Conservation (phyloP, 1,139 yeast species). For the Hansenula anomala region DNA sequence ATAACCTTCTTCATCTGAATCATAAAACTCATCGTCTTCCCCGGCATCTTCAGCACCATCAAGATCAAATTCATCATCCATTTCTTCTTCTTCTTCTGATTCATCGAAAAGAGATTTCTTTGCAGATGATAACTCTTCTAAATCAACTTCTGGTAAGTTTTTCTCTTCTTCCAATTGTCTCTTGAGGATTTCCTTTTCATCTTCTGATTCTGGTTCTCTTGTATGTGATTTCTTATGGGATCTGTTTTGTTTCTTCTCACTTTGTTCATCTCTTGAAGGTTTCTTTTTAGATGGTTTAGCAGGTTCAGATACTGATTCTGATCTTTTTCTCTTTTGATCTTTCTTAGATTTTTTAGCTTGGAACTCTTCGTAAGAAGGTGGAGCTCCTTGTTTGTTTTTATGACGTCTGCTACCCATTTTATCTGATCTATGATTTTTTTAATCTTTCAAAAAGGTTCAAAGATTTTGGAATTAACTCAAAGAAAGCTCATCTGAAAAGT, state of each 20-base stretch:
- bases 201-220: conserved; percentile 23
- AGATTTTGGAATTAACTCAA: no score
- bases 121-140: conserved; percentile 57
- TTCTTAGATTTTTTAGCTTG: conserved; percentile 52
- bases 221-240: conserved; percentile 21
- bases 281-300: conserved; percentile 19
- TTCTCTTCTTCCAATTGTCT: conserved; percentile 37
- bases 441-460: no score
- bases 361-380: conserved; percentile 83
- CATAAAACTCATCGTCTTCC: conserved; percentile 40
- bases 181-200: conserved; percentile 24
- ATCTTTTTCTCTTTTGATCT: conserved; percentile 28
- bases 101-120: conserved; percentile 79
- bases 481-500: background rate
- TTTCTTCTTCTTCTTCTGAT: conserved; percentile 52
- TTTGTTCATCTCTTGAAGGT: conserved; percentile 24
- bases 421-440: no score
- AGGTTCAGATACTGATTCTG: conserved; percentile 24
- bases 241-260: conserved; percentile 24
- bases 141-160: conserved; percentile 57
- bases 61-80: conserved; percentile 53
- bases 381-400: conserved; percentile 85
- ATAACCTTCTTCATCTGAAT: conserved; percentile 48
- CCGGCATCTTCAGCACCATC: conserved; percentile 49
- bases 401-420: conserved; percentile 89